These are phyloP conservation scores for Irpex rosettiformis DNA, from an alignment of 1,284 basidiomycete genomes.

Conservation along the genomic window DNA sequence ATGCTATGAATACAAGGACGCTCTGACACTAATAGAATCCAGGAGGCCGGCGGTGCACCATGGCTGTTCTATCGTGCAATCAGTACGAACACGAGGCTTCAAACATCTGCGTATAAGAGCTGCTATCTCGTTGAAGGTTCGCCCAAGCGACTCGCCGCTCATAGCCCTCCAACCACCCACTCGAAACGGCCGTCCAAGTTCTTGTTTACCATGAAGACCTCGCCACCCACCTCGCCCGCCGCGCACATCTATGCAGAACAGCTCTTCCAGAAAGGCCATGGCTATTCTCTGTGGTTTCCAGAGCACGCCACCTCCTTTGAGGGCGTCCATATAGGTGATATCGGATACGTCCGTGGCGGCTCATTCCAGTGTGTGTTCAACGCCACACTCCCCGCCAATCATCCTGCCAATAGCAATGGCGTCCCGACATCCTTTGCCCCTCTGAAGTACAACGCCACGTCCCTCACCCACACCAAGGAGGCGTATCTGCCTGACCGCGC, in stretches of 20 bases:
- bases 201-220: too few relatives aligned
- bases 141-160: neutral
- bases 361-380: conserved; percentile 20
- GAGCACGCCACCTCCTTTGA: conserved; percentile 7
- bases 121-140: neutral
- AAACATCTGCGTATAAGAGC: neutral
- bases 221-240: too few relatives aligned
- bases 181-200: too few relatives aligned
- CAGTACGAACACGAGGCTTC: neutral
- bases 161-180: neutral
- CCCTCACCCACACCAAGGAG: neutral
- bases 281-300: conserved; percentile 14
- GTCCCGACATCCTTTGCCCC: conserved; percentile 5
- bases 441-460: neutral
- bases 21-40: neutral
- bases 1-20: neutral
- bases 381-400: neutral
- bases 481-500: neutral
- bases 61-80: neutral
- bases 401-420: conserved; percentile 1
- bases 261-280: conserved; percentile 7
- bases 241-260: conserved; percentile 6
- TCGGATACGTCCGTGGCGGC: conserved; percentile 17
- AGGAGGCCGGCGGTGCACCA: neutral
- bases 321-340: conserved; percentile 18